These are phyloP conservation scores for Bruguiera sexangula DNA, from an alignment of 345 rosid genomes.

Conservation along the genomic window DNA sequence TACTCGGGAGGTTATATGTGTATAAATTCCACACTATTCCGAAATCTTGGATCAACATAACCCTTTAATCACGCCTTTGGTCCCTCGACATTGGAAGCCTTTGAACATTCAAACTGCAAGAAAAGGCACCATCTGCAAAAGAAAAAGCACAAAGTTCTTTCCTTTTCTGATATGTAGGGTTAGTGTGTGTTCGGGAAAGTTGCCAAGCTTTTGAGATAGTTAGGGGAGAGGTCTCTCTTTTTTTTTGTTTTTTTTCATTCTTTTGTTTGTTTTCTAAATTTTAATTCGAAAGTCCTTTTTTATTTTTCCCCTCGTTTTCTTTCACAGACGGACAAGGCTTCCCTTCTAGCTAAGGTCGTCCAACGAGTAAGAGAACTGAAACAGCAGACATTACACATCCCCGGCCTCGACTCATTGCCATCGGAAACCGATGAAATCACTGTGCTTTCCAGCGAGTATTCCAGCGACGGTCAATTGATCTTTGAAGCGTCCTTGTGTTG, in stretches of 20 bases:
- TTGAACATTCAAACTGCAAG: conserved; percentile 32
- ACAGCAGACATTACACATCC: conserved; percentile 68
- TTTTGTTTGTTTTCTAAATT: too few species aligned
- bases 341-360: conserved; percentile 91
- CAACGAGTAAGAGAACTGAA: conserved; percentile 85
- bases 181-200: conserved; percentile 39
- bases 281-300: not conserved
- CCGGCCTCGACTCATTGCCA: conserved; percentile 68
- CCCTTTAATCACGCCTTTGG: not conserved
- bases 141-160: conserved; percentile 18
- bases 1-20: too few species aligned
- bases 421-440: conserved; percentile 87
- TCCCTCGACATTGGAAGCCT: not conserved
- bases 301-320: not conserved
- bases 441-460: conserved; percentile 65
- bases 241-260: not conserved
- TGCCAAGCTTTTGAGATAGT: conserved; percentile 33
- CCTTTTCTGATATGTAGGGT: conserved; percentile 23
- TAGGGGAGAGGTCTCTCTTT: conserved; percentile 18
- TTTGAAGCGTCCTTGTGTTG: conserved; percentile 92
- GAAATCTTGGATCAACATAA: too few species aligned
- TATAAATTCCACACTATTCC: too few species aligned
- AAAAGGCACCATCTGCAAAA: conserved; percentile 11
- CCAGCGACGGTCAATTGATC: conserved; percentile 60
- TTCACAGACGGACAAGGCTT: conserved; percentile 87